Evolutionary conservation across 176 grass and related monocot genomes (phyloP), one percentile per base, ranked within the genome.

Genomic region (Bromus sterilis): DNA sequence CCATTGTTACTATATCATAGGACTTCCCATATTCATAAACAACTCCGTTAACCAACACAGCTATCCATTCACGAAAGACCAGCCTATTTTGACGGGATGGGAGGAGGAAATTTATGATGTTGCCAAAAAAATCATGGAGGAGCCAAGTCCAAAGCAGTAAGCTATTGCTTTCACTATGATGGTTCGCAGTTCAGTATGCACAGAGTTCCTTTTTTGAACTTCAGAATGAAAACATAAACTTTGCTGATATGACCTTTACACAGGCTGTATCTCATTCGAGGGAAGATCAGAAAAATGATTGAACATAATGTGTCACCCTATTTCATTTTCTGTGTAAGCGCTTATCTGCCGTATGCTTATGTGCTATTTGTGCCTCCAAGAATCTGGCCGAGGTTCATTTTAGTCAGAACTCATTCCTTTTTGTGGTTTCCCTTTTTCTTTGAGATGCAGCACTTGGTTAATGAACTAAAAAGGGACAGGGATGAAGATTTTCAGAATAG

Each of bases 91-190:
- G 81, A 89, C 89, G 7, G 92, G 92, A 84, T 94, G 89, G 92
- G 92, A 94, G 66, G 89, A 89, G 9, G 92, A 91, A 62, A 94
- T 94, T 75, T 79, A 86, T 63, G 65, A 78, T 46, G 81, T 91
- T 29, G 92, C 92, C 39, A 89, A 62, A 76, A 91, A 56, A 75
- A 88, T 94, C 75, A 56, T 91, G 37, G 80, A 89, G 56, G 92
- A 94, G 55, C 89, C 87, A 89, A 87, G 83, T 46, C 74, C 92
- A 66, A 91, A 58, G 78, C 92, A 91, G 89, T 91, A 86, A 78
- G 88, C 44, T 78, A 56, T 44, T 18, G 42, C 82, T 81, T 60
- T 66, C 23, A 5, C 56, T 31, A 29, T 48, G 21, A 55, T 39
- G 14, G 13, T 75, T 51, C 61, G 12, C 37, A 29, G 1, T 53